A percentile compares a stretch with the other conserved stretches of the same genome.
Conservation (phyloP, 148 eudicot species). For the Vaccinium corymbosum region DNA sequence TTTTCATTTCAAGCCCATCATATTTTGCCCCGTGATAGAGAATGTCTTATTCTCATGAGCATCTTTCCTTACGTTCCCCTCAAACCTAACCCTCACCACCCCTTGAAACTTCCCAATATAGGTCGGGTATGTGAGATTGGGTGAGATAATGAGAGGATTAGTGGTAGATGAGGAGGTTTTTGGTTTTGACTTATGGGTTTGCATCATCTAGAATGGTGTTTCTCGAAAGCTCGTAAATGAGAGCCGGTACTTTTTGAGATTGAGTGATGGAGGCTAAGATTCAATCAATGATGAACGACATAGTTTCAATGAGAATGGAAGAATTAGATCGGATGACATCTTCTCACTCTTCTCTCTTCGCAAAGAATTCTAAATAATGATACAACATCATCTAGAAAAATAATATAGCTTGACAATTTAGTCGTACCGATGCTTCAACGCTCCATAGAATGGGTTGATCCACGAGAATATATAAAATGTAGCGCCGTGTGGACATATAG, state of each 20-base stretch:
- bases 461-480: no score
- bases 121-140: no score
- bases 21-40: background rate
- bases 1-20: background rate
- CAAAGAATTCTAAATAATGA: no score
- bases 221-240: no score
- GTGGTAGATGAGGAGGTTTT: no score
- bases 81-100: no score
- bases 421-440: background rate
- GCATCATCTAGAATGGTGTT: no score
- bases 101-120: no score
- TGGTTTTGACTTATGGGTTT: no score
- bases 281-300: background rate
- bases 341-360: background rate
- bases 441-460: background rate
- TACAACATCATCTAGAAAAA: background rate
- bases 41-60: background rate
- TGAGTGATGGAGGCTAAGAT: background rate
- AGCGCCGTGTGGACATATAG: no score
- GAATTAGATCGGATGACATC: background rate
- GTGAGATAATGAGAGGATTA: no score
- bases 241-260: background rate
- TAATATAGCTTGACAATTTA: background rate
- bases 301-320: background rate
- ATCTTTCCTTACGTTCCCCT: no score